Conservation (phyloP, 768 basidiomycete species). For the Termitomyces sp. region DNA sequence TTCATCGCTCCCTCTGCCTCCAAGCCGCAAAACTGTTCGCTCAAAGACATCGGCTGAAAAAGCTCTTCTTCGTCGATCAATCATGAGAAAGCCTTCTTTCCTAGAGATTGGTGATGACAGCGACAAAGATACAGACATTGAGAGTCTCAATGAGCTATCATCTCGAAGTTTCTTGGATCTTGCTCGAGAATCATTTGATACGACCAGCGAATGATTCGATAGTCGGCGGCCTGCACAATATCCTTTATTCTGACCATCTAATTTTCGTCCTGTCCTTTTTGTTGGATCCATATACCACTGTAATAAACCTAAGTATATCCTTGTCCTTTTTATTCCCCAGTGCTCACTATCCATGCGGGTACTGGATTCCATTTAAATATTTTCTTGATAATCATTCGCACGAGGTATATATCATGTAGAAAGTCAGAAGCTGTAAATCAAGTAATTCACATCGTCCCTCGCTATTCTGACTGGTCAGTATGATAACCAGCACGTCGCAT, state of each 20-base stretch:
- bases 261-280: conserved; percentile 10
- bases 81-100: conserved; percentile 68
- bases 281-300: conserved; percentile 11
- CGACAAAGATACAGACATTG: conserved; percentile 22
- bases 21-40: conserved; percentile 19
- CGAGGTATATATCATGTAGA: conserved; percentile 14
- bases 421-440: conserved; percentile 7
- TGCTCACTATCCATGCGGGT: neutral
- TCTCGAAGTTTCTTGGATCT: conserved; percentile 46
- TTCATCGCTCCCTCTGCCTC: conserved; percentile 29
- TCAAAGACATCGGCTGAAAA: conserved; percentile 32
- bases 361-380: neutral
- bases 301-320: conserved; percentile 3
- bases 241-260: neutral
- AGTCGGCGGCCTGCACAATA: neutral
- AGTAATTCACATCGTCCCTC: conserved; percentile 6
- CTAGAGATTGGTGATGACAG: conserved; percentile 55
- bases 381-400: neutral
- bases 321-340: neutral
- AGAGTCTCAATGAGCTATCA: conserved; percentile 15
- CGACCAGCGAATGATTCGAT: conserved; percentile 18
- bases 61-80: conserved; percentile 39
- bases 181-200: conserved; percentile 47
- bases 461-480: conserved; percentile 71
- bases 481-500: conserved; percentile 91